Evolutionary conservation across 768 basidiomycete species (phyloP), one percentile per base, ranked within the genome.

Genomic region (Mycena capillaripes): DNA sequence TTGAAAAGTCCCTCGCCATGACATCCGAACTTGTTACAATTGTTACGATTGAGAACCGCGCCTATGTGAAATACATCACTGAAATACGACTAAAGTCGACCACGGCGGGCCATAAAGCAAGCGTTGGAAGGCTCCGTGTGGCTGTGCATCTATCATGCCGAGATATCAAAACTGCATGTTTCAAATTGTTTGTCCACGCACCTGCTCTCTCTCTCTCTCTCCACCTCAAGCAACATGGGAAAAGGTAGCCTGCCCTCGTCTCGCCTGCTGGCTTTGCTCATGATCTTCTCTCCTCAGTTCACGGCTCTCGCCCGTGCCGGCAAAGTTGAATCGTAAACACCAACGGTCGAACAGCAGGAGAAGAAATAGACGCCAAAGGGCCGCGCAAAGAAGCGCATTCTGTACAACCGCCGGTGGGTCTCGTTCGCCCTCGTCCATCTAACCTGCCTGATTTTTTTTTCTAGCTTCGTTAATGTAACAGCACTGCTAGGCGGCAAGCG

Each of bases 301-400:
- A 98, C 94, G 97, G 97, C 84, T 98, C 96, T 97, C 87, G 97
- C 97, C 87, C 97, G 97, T 89, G 97, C 97, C 83, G 97, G 97
- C 84, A 98, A 99, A 91, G 97, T 98, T 89, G 98, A 96, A 88
- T 95, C 95, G 78, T 96, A 97, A 87, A 95, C 93, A 80, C 97
- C 97, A 80, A 98, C 98, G 87, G 97, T 98, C 81, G 97, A 98
- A 81, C 92, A 93, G 84, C 96, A 97, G 88, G 97, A 98, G 89
- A 98, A 98, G 93, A 97, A 97, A 93, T 98, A 98, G 92, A 91
- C 87, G 44, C 96, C 96, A 68, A 97, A 94, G 86, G 97, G 97
- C 74, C 96, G 97, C 82, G 97, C 97, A 74, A 98, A 97, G 93
- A 98, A 98, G 90, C 90, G 95, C 75, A 87, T 95, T 77, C 86